Base-by-base conservation (phyloP, 495 filamentous ascomycete species). In the Tuber brumale region DNA sequence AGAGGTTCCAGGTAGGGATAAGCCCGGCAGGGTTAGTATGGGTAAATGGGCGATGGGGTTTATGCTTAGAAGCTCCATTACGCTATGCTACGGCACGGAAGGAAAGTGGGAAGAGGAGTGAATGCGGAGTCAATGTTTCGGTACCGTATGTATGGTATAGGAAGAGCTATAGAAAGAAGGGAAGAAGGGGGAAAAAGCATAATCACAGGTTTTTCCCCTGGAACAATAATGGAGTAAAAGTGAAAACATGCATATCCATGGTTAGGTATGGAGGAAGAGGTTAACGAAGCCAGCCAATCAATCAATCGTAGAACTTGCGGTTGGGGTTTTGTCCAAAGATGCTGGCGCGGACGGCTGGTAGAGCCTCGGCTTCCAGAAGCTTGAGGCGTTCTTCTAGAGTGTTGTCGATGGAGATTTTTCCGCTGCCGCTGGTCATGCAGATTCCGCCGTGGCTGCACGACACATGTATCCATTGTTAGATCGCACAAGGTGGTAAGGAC, bases 391-490 rank as follows among this genome's bases (percentile, higher is more conserved):
- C 92, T 80, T 98, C 96, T 71, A 98, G 91, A 41, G 95, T 98
- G 86, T 99, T 97, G 89, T 97, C 94, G 84, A 99, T 97, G 79
- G 97, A 93, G 84, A 99, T 98, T 88, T 94, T 97, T 82, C 96
- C 96, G 76, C 89, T 87, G 70, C 91, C 89, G 41, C 94, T 93
- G 37, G 96, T 84, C 77, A 98, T 92, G 66, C 86, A 83, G 27
- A 97, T 86, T 77, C 95, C 95, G 75, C 95, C 95, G 73, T 93
- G 88, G 78, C 95, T 99, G 75, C 71, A 35, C 19, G 31, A 31
- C 10, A 66, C 23, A 61, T 2, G n/a, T 66, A 74, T 23, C 35
- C 31, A 75, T 42, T 48, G 41, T 79, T 70, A 82, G 76, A 74
- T n/a, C 12, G 74, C 70, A 42, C 69, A 48, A 16, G 70, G 27